These are phyloP conservation scores for Populus trichocarpa DNA, from an alignment of 441 rosid species.

Conservation along the genomic window DNA sequence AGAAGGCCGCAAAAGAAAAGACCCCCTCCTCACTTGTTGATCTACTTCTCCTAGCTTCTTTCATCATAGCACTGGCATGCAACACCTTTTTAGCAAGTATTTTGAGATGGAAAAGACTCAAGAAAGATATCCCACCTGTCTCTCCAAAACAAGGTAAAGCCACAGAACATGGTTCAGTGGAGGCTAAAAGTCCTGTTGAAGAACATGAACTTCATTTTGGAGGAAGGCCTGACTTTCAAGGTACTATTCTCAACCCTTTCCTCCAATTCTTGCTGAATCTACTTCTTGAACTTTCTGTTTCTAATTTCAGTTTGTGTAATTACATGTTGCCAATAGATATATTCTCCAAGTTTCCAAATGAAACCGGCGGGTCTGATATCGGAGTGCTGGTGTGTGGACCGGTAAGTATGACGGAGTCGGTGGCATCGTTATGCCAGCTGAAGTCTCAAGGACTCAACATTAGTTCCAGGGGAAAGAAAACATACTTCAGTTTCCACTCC, in stretches of 20 bases:
- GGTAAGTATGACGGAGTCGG: conserved; percentile 57
- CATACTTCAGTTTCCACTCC: conserved; percentile 53
- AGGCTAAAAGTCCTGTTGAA: conserved; percentile 24
- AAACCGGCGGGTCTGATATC: conserved; percentile 39
- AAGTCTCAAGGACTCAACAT: conserved; percentile 31
- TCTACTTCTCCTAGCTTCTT: conserved; percentile 50
- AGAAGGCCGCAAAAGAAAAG: conserved; percentile 44
- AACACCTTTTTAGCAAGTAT: conserved; percentile 37
- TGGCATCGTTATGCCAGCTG: conserved; percentile 53
- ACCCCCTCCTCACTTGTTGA: conserved; percentile 63
- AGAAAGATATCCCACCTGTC: conserved; percentile 32
- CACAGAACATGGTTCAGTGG: conserved; percentile 23
- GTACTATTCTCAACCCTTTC: conserved; percentile 26
- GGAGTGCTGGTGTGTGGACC: conserved; percentile 91
- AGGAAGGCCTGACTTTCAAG: conserved; percentile 70
- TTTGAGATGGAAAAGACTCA: conserved; percentile 52
- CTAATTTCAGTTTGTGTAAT: too few species aligned
- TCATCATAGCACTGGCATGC: conserved; percentile 37
- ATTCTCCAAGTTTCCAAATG: conserved; percentile 41
- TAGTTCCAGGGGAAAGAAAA: conserved; percentile 29
- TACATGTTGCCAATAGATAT: conserved; percentile 38
- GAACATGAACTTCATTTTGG: conserved; percentile 64
- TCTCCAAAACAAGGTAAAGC: conserved; percentile 28
- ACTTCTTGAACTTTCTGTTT: background rate
- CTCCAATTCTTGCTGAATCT: background rate